Evolutionary conservation across 768 basidiomycete species (phyloP), one percentile per base, ranked within the genome.

Genomic region (Mycena polygramma): DNA sequence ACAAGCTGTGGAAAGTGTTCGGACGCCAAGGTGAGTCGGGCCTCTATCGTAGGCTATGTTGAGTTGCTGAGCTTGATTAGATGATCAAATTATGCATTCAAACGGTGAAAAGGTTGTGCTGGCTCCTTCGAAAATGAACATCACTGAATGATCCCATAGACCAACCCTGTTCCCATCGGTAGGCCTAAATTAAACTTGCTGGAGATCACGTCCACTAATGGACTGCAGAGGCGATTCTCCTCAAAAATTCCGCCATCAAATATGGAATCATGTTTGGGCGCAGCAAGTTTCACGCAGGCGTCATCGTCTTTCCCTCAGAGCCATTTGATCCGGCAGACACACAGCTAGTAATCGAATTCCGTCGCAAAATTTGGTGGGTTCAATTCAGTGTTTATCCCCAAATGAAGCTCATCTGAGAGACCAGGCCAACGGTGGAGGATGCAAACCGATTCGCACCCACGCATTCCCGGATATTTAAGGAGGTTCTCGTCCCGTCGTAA

Each of bases 401-500:
- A 48, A 57, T 36, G 19, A 24, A 1, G 46, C 61, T 41, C 43
- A 46, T 15, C 7, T 15, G 15, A 17, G n/a, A 8, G 9, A 7
- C 20, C 39, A 86, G 85, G 83, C 79, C 83, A 2, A 81, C 79
- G 1, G 78, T 86, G 2, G 81, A 86, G 63, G 70, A 79, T 53
- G 76, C 82, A 60, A 88, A 87, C 64, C 70, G 70, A 22, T 80
- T 75, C 59, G 84, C 85, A 0, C 86, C 87, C 10, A 75, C 79
- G 39, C 85, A 87, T 69, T 85, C 84, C 0, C 74, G 84, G 22
- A 73, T 87, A 5, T 86, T 86, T 77, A 86, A 85, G 67, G 85
- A 85, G 78, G 84, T 83, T 26, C 30, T 30, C 3, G 30, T 6
- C 30, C 30, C 30, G 30, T 30, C 30, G 6, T 3, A 30, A 30